These are phyloP conservation scores for Prunus kanzakura DNA, from an alignment of 306 rosid genomes.

Conservation along the genomic window DNA sequence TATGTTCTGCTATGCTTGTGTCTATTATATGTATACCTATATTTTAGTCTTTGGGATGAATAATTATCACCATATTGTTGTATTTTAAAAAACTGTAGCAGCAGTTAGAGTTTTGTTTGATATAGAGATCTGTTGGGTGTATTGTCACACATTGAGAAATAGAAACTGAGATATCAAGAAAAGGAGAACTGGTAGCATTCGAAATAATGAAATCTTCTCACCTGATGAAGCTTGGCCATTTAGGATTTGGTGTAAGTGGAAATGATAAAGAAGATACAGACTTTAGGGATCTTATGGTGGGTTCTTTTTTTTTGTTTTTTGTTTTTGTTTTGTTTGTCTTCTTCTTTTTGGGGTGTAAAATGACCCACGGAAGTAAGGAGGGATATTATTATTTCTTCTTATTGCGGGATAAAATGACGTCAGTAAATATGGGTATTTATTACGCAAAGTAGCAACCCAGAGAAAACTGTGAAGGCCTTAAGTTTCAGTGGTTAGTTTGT, in stretches of 20 bases:
- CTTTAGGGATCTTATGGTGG: no score
- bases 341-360: no score
- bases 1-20: slow-evolving; percentile 28
- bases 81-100: neutral
- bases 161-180: no score
- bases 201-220: neutral
- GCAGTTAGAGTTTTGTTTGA: neutral
- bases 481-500: neutral
- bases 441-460: neutral
- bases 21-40: neutral
- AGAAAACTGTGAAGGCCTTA: neutral
- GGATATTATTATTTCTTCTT: neutral
- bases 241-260: neutral
- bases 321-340: no score
- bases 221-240: neutral
- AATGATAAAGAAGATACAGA: neutral
- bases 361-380: neutral
- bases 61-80: neutral
- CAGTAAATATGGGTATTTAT: no score
- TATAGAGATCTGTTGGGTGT: neutral
- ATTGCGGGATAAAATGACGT: neutral
- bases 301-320: no score
- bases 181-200: neutral
- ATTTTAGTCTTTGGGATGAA: neutral
- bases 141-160: neutral